Conservation (phyloP, 169 alveolate genomes). For the Neospora caninum region DNA sequence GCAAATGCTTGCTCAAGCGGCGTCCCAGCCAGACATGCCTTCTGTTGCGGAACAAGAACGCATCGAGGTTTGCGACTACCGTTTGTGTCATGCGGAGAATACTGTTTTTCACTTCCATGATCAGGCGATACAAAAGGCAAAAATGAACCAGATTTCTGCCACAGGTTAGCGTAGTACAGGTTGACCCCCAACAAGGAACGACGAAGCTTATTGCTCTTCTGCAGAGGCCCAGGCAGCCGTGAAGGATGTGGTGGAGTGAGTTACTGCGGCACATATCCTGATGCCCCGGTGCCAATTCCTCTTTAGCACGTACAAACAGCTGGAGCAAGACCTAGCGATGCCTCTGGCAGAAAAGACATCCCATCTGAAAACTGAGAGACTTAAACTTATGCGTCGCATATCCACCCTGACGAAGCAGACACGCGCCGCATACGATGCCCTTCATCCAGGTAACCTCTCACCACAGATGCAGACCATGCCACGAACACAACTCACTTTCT, state of each 20-base stretch:
- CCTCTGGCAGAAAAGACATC: slow-evolving; percentile 34
- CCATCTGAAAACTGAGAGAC: slow-evolving; percentile 9
- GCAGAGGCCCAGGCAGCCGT: background rate
- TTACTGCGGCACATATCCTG: background rate
- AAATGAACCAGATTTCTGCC: slow-evolving; percentile 19
- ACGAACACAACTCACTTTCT: background rate
- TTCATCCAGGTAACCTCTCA: slow-evolving; percentile 23
- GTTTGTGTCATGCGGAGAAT: background rate
- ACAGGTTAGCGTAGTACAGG: background rate
- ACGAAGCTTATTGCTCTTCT: background rate
- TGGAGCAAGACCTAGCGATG: slow-evolving; percentile 21
- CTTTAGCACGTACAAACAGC: slow-evolving; percentile 14
- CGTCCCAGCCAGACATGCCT: background rate
- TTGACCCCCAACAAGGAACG: background rate
- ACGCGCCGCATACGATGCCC: background rate
- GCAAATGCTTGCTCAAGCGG: background rate
- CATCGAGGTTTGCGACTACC: background rate
- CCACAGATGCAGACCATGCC: background rate
- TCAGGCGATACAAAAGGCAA: background rate
- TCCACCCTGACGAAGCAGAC: background rate
- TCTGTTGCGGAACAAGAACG: background rate
- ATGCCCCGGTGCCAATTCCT: background rate
- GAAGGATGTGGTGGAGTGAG: background rate
- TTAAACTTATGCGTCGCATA: background rate
- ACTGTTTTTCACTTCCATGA: background rate